Evolutionary conservation across 495 filamentous ascomycete species (phyloP).

Genomic region (Xylaria scruposa): DNA sequence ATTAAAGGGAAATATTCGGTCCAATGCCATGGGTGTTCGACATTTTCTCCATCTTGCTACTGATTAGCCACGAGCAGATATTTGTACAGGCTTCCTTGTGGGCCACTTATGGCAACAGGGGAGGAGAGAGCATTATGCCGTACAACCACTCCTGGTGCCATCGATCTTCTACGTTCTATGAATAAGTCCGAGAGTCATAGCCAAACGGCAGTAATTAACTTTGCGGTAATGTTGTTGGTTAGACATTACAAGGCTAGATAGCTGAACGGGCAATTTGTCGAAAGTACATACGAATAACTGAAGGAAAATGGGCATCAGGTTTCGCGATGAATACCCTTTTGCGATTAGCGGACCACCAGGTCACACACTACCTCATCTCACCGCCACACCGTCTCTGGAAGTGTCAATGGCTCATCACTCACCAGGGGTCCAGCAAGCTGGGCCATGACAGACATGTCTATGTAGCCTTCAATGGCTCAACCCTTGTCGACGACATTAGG

Average conservation of each 20-base stretch:
- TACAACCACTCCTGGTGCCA: conserved; percentile 9
- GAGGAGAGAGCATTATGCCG: conserved; percentile 27
- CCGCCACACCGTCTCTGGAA: conserved; percentile 24
- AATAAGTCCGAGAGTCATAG: not conserved
- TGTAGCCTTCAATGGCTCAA: not conserved
- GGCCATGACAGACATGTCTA: conserved; percentile 22
- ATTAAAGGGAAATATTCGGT: not conserved
- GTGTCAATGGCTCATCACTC: conserved; percentile 14
- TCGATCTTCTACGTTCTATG: not conserved
- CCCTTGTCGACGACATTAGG: conserved; percentile 21
- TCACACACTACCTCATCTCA: conserved; percentile 26
- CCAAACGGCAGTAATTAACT: not conserved
- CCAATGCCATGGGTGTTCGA: conserved; percentile 20
- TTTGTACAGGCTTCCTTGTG: conserved; percentile 33
- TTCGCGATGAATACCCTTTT: conserved; percentile 27
- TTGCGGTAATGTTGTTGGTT: not conserved
- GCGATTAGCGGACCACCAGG: conserved; percentile 26
- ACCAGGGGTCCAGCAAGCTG: conserved; percentile 27
- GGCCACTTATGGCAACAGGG: conserved; percentile 38
- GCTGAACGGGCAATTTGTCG: not conserved
- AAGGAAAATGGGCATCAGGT: conserved; percentile 1
- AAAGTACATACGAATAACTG: not conserved
- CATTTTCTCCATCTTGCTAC: conserved; percentile 19
- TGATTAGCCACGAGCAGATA: conserved; percentile 32
- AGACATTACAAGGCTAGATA: conserved; percentile 17